Base-by-base conservation (phyloP, 805 yeast species). In the Priceomyces medius region DNA sequence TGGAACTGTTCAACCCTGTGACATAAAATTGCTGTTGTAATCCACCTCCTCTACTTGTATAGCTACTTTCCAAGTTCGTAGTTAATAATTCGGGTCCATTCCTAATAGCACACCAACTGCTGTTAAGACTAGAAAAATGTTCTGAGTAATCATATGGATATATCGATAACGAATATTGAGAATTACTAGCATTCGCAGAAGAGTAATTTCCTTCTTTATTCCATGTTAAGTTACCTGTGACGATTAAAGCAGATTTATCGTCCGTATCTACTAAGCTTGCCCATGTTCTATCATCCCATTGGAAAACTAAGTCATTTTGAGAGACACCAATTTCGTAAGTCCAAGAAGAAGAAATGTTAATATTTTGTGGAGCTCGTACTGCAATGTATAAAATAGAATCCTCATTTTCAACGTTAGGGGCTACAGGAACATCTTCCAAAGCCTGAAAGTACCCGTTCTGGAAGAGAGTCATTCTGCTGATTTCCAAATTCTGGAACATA, bases 61-160 rank as follows among this genome's bases (percentile, higher is more conserved):
- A 65, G 16, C 66, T 54, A 7, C 64, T 54, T 6, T 58, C 53
- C 37, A 66, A 55, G 6, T 59, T 41, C 13, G 37, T 8, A 2
- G 50, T 39, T 16, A 58, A 31, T 17, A 68, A 53, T 4, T 64
- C 67, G 13, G 77, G 80, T 3, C 82, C 85, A 37, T 71, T 71
- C 36, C 73, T 61, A 6, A 87, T 64, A 0, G 95, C 96, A 61
- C 93, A 85, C 76, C 86, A 78, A 37, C 91, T 82, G 45, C 65
- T 64, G 37, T 73, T 70, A 37, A 84, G 54, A 2, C 58, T 60
- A 1, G 47, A 46, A 38, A 75, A 67, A 41, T 65, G 55, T 40
- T 64, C 53, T 7, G 55, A 50, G 27, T 68, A 62, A 2, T 64
- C 68, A 35, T 66, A 54, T 1, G 76, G 64, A 48, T 76, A 83